Evolutionary conservation across 805 yeast species (phyloP).

Genomic region (Barnettozyma siamensis): DNA sequence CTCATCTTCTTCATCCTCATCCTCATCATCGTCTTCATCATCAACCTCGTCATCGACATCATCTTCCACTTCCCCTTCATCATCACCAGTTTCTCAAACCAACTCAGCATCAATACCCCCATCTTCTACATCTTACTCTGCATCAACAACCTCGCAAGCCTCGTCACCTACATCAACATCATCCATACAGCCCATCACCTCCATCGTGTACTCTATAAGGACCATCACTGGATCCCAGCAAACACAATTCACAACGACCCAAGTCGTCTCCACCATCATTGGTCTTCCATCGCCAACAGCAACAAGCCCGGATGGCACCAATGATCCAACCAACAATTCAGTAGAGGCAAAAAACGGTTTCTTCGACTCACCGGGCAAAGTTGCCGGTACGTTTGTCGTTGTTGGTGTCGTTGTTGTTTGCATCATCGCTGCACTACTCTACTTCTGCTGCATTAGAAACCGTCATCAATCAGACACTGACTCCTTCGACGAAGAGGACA

Average conservation of each 20-base stretch:
- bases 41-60: slow-evolving; percentile 14
- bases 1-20: slow-evolving; percentile 3
- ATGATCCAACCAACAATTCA: slow-evolving; percentile 7
- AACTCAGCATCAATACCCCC: slow-evolving; percentile 10
- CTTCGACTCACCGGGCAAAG: slow-evolving; percentile 62
- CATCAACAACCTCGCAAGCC: slow-evolving; percentile 6
- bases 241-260: slow-evolving; percentile 22
- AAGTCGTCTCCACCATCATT: slow-evolving; percentile 22
- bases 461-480: slow-evolving; percentile 6
- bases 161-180: slow-evolving; percentile 11
- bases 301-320: slow-evolving; percentile 8
- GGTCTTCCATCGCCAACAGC: slow-evolving; percentile 18
- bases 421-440: slow-evolving; percentile 37
- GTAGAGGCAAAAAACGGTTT: slow-evolving; percentile 33
- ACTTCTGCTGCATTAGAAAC: slow-evolving; percentile 34
- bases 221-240: slow-evolving; percentile 31
- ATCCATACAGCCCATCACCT: slow-evolving; percentile 23
- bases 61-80: slow-evolving; percentile 15
- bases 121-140: slow-evolving; percentile 1
- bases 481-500: slow-evolving; percentile 10
- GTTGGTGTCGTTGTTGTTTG: slow-evolving; percentile 60
- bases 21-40: slow-evolving; percentile 5
- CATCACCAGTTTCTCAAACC: slow-evolving; percentile 7
- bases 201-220: slow-evolving; percentile 29
- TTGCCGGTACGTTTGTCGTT: slow-evolving; percentile 73